Conservation (phyloP, 768 basidiomycete genomes). For the Tylopilus balloui region DNA sequence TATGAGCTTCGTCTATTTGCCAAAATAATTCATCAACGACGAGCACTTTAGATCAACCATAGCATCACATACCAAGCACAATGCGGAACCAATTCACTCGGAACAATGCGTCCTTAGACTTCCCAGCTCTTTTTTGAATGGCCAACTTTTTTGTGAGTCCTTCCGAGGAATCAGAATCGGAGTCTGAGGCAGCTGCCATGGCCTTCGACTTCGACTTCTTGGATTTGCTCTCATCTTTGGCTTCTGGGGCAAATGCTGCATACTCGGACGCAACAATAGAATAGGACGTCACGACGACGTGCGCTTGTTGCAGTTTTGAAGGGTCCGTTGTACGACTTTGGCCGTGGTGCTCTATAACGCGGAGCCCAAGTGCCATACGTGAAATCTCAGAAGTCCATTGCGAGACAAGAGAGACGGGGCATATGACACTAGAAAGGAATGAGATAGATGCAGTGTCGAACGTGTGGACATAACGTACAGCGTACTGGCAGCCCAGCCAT, state of each 20-base stretch:
- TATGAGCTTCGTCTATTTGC: conserved; percentile 83
- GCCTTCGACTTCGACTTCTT: conserved; percentile 39
- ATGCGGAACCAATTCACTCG: conserved; percentile 78
- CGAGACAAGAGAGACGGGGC: conserved; percentile 79
- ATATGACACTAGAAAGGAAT: conserved; percentile 59
- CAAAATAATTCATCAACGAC: not conserved
- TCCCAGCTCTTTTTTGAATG: conserved; percentile 41
- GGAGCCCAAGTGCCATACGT: conserved; percentile 62
- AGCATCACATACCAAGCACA: conserved; percentile 60
- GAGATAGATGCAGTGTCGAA: not conserved
- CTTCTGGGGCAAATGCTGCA: conserved; percentile 43
- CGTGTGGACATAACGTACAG: conserved; percentile 40
- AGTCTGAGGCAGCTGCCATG: conserved; percentile 24
- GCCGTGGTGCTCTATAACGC: conserved; percentile 84
- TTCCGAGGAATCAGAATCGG: conserved; percentile 36
- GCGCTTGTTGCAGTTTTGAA: conserved; percentile 43
- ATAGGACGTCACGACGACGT: conserved; percentile 87
- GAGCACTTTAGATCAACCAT: not conserved
- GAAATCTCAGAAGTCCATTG: conserved; percentile 90
- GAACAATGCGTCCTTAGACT: conserved; percentile 64
- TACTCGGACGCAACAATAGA: conserved; percentile 79
- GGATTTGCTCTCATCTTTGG: conserved; percentile 52
- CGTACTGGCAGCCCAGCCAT: conserved; percentile 68
- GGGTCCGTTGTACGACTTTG: conserved; percentile 65
- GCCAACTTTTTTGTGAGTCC: conserved; percentile 38